These are phyloP conservation scores for Eurotiales sp. DNA, from an alignment of 2,329 filamentous ascomycete species.

Conservation along the genomic window DNA sequence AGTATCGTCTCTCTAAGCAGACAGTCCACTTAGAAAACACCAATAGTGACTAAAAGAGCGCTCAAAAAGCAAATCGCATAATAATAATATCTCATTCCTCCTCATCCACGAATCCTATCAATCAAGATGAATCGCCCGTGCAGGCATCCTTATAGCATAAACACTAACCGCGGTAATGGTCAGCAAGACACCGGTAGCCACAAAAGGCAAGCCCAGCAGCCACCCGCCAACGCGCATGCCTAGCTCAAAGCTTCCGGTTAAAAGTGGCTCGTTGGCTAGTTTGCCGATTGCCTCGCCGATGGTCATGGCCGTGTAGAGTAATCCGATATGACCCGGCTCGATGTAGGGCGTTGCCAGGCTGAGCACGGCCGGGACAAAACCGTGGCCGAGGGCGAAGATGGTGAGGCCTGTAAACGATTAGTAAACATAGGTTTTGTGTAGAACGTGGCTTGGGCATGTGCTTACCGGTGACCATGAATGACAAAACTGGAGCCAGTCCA, in stretches of 20 bases:
- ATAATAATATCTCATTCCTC: background rate
- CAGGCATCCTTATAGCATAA: constrained; percentile 9
- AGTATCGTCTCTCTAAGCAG: background rate
- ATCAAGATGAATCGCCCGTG: constrained; percentile 12
- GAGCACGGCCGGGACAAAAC: constrained; percentile 14
- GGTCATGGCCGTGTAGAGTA: constrained; percentile 16
- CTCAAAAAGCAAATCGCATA: background rate
- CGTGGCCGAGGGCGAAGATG: constrained; percentile 16
- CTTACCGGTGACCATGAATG: constrained; percentile 14
- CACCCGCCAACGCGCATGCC: constrained; percentile 15
- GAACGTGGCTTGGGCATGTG: too few species aligned
- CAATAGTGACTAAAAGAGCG: background rate
- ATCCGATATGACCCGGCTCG: constrained; percentile 13
- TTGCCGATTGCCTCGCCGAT: constrained; percentile 17
- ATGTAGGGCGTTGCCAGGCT: constrained; percentile 15
- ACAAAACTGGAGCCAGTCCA: constrained; percentile 10
- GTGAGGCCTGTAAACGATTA: constrained; percentile 9
- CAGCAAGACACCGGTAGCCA: constrained; percentile 14
- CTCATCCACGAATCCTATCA: background rate
- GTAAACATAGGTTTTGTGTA: background rate
- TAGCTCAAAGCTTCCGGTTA: constrained; percentile 10
- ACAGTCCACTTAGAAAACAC: background rate
- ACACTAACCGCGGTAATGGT: constrained; percentile 12
- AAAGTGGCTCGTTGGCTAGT: constrained; percentile 14
- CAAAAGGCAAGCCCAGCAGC: constrained; percentile 13